Conservation (phyloP, 208 protist species). For the Tetramitus jugosus region DNA sequence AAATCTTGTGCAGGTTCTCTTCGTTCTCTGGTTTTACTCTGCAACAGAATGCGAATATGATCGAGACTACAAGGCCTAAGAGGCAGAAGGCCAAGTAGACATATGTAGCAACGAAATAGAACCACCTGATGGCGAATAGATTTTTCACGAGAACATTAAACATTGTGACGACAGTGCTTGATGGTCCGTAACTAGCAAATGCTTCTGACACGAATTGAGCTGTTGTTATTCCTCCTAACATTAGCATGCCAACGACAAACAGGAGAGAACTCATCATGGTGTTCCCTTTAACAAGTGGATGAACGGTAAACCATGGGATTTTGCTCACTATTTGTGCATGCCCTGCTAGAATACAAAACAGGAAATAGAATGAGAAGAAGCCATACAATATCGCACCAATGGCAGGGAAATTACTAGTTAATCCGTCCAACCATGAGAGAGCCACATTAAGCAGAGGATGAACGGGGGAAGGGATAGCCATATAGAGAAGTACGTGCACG, state of each 20-base stretch:
- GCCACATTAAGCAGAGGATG: conserved; percentile 31
- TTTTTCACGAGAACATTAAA: background rate
- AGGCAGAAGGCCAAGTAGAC: background rate
- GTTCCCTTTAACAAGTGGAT: conserved; percentile 31
- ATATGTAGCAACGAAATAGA: background rate
- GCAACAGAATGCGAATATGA: conserved; percentile 16
- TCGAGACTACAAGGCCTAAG: background rate
- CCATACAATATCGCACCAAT: conserved; percentile 42
- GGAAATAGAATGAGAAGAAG: conserved; percentile 47
- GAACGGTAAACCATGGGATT: conserved; percentile 3
- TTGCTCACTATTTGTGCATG: background rate
- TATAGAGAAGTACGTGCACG: conserved; percentile 42
- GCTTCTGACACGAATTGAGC: conserved; percentile 45
- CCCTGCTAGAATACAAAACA: conserved; percentile 41
- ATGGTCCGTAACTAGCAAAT: conserved; percentile 35
- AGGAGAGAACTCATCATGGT: conserved; percentile 63
- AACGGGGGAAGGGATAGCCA: conserved; percentile 18
- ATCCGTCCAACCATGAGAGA: conserved; percentile 37
- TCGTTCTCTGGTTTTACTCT: conserved; percentile 1
- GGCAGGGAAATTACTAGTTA: conserved; percentile 37
- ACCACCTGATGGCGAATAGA: background rate
- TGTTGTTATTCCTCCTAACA: conserved; percentile 44
- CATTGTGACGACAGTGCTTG: conserved; percentile 36
- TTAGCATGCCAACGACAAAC: conserved; percentile 51
- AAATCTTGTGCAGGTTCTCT: background rate